These are phyloP conservation scores for Naganishia vaughanmartiniae DNA, from an alignment of 768 basidiomycete genomes.

Conservation along the genomic window DNA sequence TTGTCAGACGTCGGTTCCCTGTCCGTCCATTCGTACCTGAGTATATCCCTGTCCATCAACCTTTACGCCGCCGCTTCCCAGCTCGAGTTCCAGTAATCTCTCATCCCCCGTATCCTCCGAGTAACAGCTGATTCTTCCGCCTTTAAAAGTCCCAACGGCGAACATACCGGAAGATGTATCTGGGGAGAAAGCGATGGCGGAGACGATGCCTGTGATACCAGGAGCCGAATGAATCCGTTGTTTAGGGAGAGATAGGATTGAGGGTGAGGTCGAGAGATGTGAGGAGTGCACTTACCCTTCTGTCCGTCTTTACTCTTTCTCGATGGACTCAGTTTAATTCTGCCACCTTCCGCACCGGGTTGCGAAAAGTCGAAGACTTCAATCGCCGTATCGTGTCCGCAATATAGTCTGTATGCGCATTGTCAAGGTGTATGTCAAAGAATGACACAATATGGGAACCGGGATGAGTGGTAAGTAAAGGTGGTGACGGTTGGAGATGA, in stretches of 20 bases:
- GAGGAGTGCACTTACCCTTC: constrained; percentile 63
- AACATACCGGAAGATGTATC: constrained; percentile 62
- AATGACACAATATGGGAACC: background rate
- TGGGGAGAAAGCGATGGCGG: constrained; percentile 73
- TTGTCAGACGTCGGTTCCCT: background rate
- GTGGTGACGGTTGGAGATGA: background rate
- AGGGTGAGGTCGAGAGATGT: background rate
- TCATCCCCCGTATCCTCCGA: constrained; percentile 59
- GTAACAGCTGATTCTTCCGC: constrained; percentile 52
- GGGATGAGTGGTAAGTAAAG: background rate
- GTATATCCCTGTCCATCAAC: constrained; percentile 47
- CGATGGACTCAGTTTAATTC: constrained; percentile 68
- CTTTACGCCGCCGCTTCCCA: constrained; percentile 46
- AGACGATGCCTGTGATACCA: constrained; percentile 69
- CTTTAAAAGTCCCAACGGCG: constrained; percentile 70
- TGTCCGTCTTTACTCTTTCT: constrained; percentile 79
- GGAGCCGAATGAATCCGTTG: background rate
- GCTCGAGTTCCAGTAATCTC: constrained; percentile 64
- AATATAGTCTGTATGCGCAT: constrained; percentile 65
- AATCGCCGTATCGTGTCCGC: constrained; percentile 80
- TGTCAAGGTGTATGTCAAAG: background rate
- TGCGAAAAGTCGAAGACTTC: constrained; percentile 74
- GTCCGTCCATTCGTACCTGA: constrained; percentile 45
- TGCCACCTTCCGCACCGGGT: constrained; percentile 68
- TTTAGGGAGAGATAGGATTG: background rate